Percentiles rank a stretch among this genome's conserved stretches.
phyloP scores from a whole-genome alignment of 306 rosid genomes.

The Gynostemma pentaphyllum region DNA sequence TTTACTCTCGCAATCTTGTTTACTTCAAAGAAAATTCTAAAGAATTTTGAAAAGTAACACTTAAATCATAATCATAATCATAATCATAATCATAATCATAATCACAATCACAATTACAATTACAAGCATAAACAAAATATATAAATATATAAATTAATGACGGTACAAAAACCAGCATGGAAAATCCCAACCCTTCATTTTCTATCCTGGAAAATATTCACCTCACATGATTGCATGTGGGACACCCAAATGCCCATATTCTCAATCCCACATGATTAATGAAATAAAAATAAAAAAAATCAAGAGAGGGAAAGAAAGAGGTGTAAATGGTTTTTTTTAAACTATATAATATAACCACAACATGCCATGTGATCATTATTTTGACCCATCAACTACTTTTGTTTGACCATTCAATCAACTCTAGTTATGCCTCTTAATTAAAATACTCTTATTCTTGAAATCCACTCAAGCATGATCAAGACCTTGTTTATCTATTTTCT shows the following conservation, averaged over 20 bases:
- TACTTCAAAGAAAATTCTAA: too few species aligned
- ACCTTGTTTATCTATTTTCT: not conserved
- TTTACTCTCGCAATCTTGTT: too few species aligned
- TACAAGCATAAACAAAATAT: too few species aligned
- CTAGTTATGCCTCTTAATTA: not conserved
- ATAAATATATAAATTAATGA: not conserved
- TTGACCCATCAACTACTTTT: slow-evolving; percentile 43
- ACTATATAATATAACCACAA: slow-evolving; percentile 24
- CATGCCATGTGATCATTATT: slow-evolving; percentile 44
- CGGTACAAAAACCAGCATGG: slow-evolving; percentile 1
- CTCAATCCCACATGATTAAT: slow-evolving; percentile 35
- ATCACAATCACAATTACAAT: not conserved
- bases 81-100: not conserved
- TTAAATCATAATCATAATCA: too few species aligned
- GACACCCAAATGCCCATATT: slow-evolving; percentile 19
- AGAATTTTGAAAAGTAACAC: too few species aligned
- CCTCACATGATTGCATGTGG: slow-evolving; percentile 68
- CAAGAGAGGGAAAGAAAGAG: not conserved
- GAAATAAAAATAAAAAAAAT: not conserved
- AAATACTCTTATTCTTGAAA: not conserved
- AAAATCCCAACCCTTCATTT: slow-evolving; percentile 3
- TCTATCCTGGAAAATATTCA: slow-evolving; percentile 2
- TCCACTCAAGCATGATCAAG: not conserved
- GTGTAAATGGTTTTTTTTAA: not conserved
- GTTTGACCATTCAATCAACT: slow-evolving; percentile 30